These are phyloP conservation scores for Populus simonii DNA, from an alignment of 345 rosid species.

Conservation along the genomic window DNA sequence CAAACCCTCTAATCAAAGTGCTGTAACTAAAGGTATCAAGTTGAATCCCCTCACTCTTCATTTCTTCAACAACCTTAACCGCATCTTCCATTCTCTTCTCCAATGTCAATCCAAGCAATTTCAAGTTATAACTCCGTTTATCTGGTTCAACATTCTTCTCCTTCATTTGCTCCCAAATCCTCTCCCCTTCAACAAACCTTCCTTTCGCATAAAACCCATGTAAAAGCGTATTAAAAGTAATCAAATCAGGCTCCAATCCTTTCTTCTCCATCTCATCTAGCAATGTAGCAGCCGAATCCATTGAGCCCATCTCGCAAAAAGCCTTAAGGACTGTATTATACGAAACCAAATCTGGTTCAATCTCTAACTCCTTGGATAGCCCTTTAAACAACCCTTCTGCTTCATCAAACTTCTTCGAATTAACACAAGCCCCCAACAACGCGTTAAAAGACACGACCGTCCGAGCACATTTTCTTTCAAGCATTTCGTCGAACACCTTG, in stretches of 20 bases:
- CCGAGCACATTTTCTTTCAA: conserved; percentile 42
- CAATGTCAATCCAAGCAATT: conserved; percentile 47
- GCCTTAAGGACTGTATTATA: conserved; percentile 61
- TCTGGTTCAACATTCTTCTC: conserved; percentile 43
- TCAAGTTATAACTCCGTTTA: conserved; percentile 53
- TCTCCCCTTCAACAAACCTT: conserved; percentile 46
- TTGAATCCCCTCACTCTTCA: conserved; percentile 42
- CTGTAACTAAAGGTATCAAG: conserved; percentile 52
- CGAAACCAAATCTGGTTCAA: conserved; percentile 49
- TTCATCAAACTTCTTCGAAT: conserved; percentile 39
- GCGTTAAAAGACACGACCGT: conserved; percentile 68
- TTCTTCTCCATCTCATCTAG: conserved; percentile 59
- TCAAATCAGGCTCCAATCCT: conserved; percentile 45
- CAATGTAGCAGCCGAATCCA: conserved; percentile 40
- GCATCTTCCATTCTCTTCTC: conserved; percentile 44
- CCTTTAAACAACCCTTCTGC: conserved; percentile 44
- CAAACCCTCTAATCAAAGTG: conserved; percentile 53
- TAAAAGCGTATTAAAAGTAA: conserved; percentile 55
- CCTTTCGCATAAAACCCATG: conserved; percentile 44
- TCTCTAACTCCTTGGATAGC: conserved; percentile 45
- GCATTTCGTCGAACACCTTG: conserved; percentile 78
- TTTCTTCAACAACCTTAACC: conserved; percentile 36
- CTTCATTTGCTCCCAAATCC: conserved; percentile 31
- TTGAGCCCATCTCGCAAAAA: conserved; percentile 48
- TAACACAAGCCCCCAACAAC: conserved; percentile 42